These are phyloP conservation scores for Aphanomyces invadans DNA, from an alignment of 352 stramenopile genomes.

Conservation along the genomic window DNA sequence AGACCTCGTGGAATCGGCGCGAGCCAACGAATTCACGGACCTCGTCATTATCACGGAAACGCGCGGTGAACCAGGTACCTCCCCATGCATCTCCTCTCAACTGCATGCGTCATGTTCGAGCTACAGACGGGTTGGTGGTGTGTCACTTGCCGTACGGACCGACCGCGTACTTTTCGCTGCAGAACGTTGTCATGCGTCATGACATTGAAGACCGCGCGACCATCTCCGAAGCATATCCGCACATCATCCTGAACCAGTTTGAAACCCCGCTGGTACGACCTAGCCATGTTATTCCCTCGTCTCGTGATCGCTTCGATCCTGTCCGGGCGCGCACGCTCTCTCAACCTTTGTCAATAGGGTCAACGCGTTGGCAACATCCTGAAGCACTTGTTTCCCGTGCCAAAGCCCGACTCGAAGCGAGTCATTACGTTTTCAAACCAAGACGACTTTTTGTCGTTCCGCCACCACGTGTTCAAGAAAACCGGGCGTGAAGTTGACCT, in stretches of 20 bases:
- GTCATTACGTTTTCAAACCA: constrained; percentile 98
- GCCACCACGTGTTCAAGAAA: constrained; percentile 98
- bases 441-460: constrained; percentile 98
- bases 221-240: constrained; percentile 89
- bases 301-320: no score
- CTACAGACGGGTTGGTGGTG: constrained; percentile 93
- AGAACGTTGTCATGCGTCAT: constrained; percentile 95
- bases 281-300: no score
- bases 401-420: constrained; percentile 93
- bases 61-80: constrained; percentile 90
- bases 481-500: constrained; percentile 88
- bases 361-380: constrained; percentile 96
- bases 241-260: constrained; percentile 98
- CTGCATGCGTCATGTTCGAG: background rate
- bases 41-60: constrained; percentile 98
- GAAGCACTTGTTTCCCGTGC: constrained; percentile 98
- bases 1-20: constrained; percentile 93
- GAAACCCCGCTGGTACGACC: constrained; percentile 70
- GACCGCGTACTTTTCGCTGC: constrained; percentile 98
- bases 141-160: constrained; percentile 98
- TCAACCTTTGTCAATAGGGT: constrained; percentile 39
- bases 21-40: constrained; percentile 97
- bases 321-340: no score
- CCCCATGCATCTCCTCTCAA: no score
- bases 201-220: constrained; percentile 96